phyloP scores from a whole-genome alignment of 192 early-diverging fungal genomes.

The Coemansia sp. region DNA sequence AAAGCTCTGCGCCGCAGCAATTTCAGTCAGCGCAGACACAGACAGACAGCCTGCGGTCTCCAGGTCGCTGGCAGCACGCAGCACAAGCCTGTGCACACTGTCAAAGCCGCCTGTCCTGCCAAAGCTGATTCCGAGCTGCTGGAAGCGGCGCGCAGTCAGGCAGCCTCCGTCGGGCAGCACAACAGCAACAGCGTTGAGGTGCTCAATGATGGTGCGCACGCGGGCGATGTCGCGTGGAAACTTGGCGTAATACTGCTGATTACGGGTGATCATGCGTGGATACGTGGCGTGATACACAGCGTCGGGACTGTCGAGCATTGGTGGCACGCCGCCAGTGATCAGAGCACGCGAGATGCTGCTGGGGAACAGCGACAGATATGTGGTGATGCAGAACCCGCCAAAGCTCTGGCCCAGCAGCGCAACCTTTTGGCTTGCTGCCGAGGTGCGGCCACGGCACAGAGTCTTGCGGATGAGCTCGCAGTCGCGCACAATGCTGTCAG shows the following conservation, averaged over 20 bases:
- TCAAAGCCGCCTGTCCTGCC: constrained; percentile 67
- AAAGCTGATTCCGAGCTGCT: constrained; percentile 65
- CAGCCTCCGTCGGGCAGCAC: constrained; percentile 61
- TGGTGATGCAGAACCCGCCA: constrained; percentile 70
- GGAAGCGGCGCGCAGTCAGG: constrained; percentile 65
- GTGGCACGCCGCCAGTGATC: constrained; percentile 70
- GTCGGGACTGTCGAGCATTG: constrained; percentile 63
- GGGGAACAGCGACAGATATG: constrained; percentile 67
- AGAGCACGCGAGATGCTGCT: constrained; percentile 61
- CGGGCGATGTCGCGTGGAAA: constrained; percentile 63
- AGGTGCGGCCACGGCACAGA: constrained; percentile 49
- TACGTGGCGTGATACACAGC: constrained; percentile 62
- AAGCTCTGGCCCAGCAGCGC: constrained; percentile 67
- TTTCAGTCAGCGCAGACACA: constrained; percentile 43
- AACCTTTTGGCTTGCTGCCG: constrained; percentile 42
- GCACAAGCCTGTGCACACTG: constrained; percentile 58
- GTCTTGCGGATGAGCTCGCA: constrained; percentile 63
- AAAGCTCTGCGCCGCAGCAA: constrained; percentile 49
- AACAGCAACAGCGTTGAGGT: constrained; percentile 54
- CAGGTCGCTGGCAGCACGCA: constrained; percentile 52
- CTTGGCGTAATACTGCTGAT: constrained; percentile 63
- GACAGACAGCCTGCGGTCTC: constrained; percentile 41
- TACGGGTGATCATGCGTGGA: constrained; percentile 60
- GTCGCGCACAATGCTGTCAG: constrained; percentile 69
- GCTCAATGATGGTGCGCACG: constrained; percentile 60